phyloP scores from a whole-genome alignment of 352 stramenopile species.

The Hyaloperonospora arabidopsidis region DNA sequence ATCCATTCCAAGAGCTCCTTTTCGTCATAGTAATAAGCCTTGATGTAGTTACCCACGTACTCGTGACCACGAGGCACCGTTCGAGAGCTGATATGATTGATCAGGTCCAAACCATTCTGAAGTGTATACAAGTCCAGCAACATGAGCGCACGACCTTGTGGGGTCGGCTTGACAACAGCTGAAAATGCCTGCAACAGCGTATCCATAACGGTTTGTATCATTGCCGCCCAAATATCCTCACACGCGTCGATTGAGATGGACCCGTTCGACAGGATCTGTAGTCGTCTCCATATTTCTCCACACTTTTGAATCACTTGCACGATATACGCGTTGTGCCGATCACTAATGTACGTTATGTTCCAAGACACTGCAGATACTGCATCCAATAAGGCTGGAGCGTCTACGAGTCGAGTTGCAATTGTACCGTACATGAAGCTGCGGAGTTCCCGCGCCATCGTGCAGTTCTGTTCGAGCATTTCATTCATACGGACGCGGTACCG shows the following conservation, averaged over 20 bases:
- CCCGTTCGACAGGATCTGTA: slow-evolving; percentile 61
- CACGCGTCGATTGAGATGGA: slow-evolving; percentile 57
- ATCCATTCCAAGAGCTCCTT: slow-evolving; percentile 82
- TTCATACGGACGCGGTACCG: slow-evolving; percentile 64
- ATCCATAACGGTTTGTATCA: slow-evolving; percentile 85
- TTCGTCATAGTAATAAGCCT: slow-evolving; percentile 86
- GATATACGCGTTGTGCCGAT: slow-evolving; percentile 75
- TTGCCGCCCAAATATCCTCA: slow-evolving; percentile 70
- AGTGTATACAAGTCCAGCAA: slow-evolving; percentile 93
- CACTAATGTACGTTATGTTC: slow-evolving; percentile 58
- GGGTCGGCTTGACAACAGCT: slow-evolving; percentile 84
- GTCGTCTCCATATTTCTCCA: slow-evolving; percentile 64
- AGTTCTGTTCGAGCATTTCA: slow-evolving; percentile 54
- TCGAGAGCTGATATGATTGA: slow-evolving; percentile 65
- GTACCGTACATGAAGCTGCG: slow-evolving; percentile 56
- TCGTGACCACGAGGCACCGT: slow-evolving; percentile 42
- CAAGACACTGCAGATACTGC: slow-evolving; percentile 48
- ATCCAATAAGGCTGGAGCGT: slow-evolving; percentile 35
- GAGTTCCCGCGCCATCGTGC: slow-evolving; percentile 42
- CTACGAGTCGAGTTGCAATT: slow-evolving; percentile 40
- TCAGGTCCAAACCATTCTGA: slow-evolving; percentile 69
- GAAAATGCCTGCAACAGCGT: slow-evolving; percentile 89
- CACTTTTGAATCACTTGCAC: slow-evolving; percentile 72
- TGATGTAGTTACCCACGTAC: slow-evolving; percentile 80
- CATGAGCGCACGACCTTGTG: slow-evolving; percentile 93